Percentiles rank a stretch among this genome's conserved stretches.
Conservation (phyloP, 768 basidiomycete genomes). For the Lentinula lateritia region DNA sequence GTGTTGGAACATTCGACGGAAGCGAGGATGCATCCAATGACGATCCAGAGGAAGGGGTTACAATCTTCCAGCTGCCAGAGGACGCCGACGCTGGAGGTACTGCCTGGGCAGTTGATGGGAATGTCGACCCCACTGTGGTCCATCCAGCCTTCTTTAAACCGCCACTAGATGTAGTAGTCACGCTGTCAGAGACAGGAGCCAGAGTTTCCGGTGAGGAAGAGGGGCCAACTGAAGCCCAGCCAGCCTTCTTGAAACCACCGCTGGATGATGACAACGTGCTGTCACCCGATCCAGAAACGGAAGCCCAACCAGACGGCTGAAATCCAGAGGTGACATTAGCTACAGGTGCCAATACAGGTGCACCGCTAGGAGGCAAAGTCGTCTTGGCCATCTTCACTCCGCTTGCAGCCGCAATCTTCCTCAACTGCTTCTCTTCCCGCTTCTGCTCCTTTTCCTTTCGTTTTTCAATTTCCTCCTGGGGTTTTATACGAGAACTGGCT, state of each 20-base stretch:
- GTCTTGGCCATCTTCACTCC: constrained; percentile 67
- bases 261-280: constrained; percentile 15
- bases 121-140: constrained; percentile 35
- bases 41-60: constrained; percentile 37
- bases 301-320: constrained; percentile 40
- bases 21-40: constrained; percentile 40
- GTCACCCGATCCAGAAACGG: constrained; percentile 22
- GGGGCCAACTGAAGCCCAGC: constrained; percentile 44
- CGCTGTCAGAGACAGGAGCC: constrained; percentile 32
- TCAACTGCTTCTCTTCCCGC: constrained; percentile 79
- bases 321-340: constrained; percentile 11
- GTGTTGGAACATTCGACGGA: background rate
- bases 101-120: constrained; percentile 11
- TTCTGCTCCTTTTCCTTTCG: constrained; percentile 83
- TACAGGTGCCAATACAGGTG: constrained; percentile 13
- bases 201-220: constrained; percentile 10
- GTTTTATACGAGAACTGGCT: constrained; percentile 60
- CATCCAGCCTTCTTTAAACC: constrained; percentile 45
- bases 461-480: constrained; percentile 62
- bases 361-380: constrained; percentile 15
- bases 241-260: constrained; percentile 36
- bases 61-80: constrained; percentile 8
- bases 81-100: background rate
- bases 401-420: constrained; percentile 77
- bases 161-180: constrained; percentile 14